Percentiles rank a stretch among this genome's conserved stretches.
phyloP scores from a whole-genome alignment of 2,329 filamentous ascomycete species.

The Monosporascus sp. region DNA sequence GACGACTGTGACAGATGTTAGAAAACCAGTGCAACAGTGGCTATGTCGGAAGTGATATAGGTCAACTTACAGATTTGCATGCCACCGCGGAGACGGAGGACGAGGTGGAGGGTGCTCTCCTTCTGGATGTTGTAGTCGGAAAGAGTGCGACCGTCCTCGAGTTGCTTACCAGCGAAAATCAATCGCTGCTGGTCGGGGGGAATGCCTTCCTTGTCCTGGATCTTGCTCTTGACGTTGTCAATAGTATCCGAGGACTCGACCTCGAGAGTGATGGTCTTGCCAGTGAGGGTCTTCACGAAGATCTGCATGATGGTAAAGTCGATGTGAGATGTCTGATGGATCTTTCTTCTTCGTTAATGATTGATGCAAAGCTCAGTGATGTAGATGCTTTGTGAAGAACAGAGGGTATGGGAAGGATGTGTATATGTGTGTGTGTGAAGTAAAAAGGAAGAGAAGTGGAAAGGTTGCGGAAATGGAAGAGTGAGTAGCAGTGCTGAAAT shows the following conservation, averaged over 20 bases:
- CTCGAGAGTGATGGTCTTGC: no score
- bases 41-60: background rate
- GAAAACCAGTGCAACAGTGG: background rate
- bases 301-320: constrained; percentile 72
- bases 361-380: constrained; percentile 5
- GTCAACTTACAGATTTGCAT: constrained; percentile 59
- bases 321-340: constrained; percentile 7
- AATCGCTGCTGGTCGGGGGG: no score
- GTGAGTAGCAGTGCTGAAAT: constrained; percentile 8
- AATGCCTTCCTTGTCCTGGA: no score
- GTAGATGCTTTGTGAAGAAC: constrained; percentile 4
- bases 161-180: no score
- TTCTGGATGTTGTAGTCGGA: constrained; percentile 57
- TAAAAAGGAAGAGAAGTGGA: constrained; percentile 18
- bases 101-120: constrained; percentile 66
- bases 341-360: constrained; percentile 8
- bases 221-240: no score
- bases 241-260: no score
- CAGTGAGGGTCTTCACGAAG: constrained; percentile 96
- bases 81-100: constrained; percentile 64
- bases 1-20: constrained; percentile 43
- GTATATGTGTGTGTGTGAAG: background rate
- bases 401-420: background rate
- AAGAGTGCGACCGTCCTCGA: no score
- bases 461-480: constrained; percentile 6